Base-by-base conservation (phyloP, 192 early-diverging fungal genomes). In the Coemansia sp. region DNA sequence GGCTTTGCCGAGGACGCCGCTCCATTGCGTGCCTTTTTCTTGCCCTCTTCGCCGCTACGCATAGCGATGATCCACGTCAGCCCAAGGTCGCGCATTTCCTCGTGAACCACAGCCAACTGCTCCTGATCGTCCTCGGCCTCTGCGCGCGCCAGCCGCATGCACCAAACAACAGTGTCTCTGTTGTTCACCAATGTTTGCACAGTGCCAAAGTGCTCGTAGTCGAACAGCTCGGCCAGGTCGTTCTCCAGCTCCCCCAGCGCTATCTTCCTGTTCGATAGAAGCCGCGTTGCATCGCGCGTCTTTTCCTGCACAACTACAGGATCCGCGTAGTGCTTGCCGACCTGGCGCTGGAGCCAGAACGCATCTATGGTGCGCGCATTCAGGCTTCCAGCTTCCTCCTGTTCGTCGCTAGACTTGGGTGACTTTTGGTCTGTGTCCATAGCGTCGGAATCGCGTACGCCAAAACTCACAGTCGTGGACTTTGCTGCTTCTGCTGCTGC, bases 191-290 rank as follows among this genome's bases (percentile, higher is more conserved):
- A 76, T 33, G 90, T 71, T 70, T 94, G 93, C 58, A 99, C 95
- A 6, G 96, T 75, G 57, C 95, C 96, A 80, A 98, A 99, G 62
- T 98, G 92, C 61, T 93, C 92, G 65, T 92, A 98, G 42, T 99
- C 96, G 66, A 97, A 97, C 46, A 97, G 78, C n/a, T 85, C 90
- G 84, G 97, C 94, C 65, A 99, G 81, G 66, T 92, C 91, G 81
- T 99, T 98, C 86, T 99, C 97, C 56, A 89, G 86, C 75, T 96
- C 95, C 54, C 95, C 87, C 23, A 83, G 84, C 58, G 83, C 84
- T 48, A 88, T 76, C 5, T 74, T 63, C 6, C 87, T 84, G 53
- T 87, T 85, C 9, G 82, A 69, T 22, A 99, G 79, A 33, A 98
- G 86, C 2, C 85, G 83, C 65, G 93, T 77, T 0, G 93, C 92